A percentile compares a stretch with the other conserved stretches of the same genome.
Evolutionary conservation across 352 stramenopile species (phyloP).

Genomic region (Pythium biforme): DNA sequence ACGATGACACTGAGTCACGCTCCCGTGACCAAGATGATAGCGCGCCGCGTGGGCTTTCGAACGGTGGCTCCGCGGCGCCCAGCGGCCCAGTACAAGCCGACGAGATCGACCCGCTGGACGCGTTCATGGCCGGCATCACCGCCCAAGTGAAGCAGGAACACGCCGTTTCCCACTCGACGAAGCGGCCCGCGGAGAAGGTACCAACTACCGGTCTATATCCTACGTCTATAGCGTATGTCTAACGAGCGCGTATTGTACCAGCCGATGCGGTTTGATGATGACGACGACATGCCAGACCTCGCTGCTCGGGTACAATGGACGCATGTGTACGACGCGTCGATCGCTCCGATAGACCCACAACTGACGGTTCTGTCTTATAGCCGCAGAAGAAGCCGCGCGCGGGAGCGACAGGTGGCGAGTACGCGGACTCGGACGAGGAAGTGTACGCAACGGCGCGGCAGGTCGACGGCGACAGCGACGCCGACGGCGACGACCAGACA

Average conservation of each 20-base stretch:
- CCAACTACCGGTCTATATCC: neutral
- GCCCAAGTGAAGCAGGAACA: conserved; percentile 62
- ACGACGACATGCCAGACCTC: conserved; percentile 31
- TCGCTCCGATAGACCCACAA: too few relatives aligned
- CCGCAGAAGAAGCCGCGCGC: conserved; percentile 37
- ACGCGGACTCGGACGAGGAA: conserved; percentile 71
- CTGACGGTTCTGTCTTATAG: conserved; percentile 20
- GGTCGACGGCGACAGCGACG: conserved; percentile 33
- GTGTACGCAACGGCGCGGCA: conserved; percentile 66
- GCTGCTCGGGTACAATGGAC: neutral
- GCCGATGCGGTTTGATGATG: conserved; percentile 27
- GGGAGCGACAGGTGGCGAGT: neutral
- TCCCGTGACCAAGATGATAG: too few relatives aligned
- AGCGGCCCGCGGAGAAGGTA: neutral
- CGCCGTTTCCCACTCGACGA: conserved; percentile 2
- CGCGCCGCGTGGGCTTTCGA: neutral
- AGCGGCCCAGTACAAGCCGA: conserved; percentile 2
- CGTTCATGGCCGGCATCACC: conserved; percentile 84
- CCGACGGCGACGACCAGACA: conserved; percentile 27
- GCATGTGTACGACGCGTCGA: too few relatives aligned
- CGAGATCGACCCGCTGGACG: conserved; percentile 82
- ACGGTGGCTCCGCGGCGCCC: neutral
- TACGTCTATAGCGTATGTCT: neutral
- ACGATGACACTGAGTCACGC: conserved; percentile 40
- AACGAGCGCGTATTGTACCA: neutral